Evolutionary conservation across 371 early-diverging fungal genomes (phyloP), one percentile per base, ranked within the genome.

Genomic region (Coemansia sp.): DNA sequence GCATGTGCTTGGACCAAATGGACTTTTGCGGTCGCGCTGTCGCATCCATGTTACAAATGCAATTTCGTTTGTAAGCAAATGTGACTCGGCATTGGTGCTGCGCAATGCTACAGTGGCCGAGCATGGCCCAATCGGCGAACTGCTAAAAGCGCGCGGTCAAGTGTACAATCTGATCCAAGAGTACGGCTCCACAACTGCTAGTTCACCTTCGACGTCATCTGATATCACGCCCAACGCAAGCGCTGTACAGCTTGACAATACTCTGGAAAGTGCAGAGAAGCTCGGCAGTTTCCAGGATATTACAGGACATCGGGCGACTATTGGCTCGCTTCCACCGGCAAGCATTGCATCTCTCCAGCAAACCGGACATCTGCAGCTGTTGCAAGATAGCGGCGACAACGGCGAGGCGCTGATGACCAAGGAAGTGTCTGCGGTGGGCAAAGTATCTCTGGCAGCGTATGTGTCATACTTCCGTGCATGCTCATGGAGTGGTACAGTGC

Each of bases 21-120:
- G 96, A 17, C 68, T 95, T 44, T 81, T 96, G 36, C 83, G 85
- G 36, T 83, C 82, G 64, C 91, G 92, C 71, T 82, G 92, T 12
- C 86, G 95, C 17, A 63, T 98, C 9, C 82, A 94, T 40, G 95
- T 96, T 41, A 95, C 95, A 0, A 94, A 96, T 72, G 90, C 89
- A 13, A 86, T 96, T 49, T 89, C 92, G 40, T 90, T 86, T 68
- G 67, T 96, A 64, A 91, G 92, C 15, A n/a, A 46, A 71, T 19
- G 21, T 11, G 58, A 57, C 13, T 36, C 36, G 36, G 36, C 36
- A 36, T 36, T 36, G 36, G 36, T 36, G 9, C 36, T 36, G 36
- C 36, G 36, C 36, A 21, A 57, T n/a, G 19, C 19, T 21, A 19
- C 13, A 19, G 9, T 7, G 48, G n/a, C 82, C 92, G 15, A 84